Percentiles rank a stretch among this genome's conserved stretches.
These are phyloP conservation scores for Metschnikowia similis DNA, from an alignment of 805 yeast species.

Conservation along the genomic window DNA sequence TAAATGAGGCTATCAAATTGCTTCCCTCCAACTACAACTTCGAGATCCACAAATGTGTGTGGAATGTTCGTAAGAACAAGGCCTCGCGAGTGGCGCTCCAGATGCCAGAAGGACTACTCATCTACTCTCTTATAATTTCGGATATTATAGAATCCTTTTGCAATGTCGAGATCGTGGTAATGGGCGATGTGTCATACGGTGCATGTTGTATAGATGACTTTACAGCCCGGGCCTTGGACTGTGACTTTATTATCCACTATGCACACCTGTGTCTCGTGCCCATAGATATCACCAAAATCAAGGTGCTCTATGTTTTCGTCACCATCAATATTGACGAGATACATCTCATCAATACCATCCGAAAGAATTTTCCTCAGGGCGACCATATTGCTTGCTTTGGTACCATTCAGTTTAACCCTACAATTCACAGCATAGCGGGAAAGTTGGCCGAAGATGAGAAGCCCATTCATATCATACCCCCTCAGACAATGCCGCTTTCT, in stretches of 20 bases:
- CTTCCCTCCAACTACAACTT: constrained; percentile 91
- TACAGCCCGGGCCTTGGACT: constrained; percentile 87
- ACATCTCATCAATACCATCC: constrained; percentile 75
- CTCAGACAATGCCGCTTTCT: constrained; percentile 88
- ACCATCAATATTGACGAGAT: constrained; percentile 83
- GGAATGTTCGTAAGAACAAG: constrained; percentile 74
- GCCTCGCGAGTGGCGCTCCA: constrained; percentile 89
- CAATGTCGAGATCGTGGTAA: constrained; percentile 77
- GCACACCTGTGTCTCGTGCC: constrained; percentile 98
- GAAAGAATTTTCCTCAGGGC: constrained; percentile 62
- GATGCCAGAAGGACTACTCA: constrained; percentile 94
- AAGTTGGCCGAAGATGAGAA: constrained; percentile 50
- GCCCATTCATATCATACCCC: constrained; percentile 66
- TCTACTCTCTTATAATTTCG: constrained; percentile 82
- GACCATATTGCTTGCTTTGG: constrained; percentile 80
- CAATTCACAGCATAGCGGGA: constrained; percentile 73
- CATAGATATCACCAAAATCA: constrained; percentile 83
- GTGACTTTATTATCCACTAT: constrained; percentile 93
- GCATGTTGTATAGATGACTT: constrained; percentile 98
- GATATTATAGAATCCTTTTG: constrained; percentile 94
- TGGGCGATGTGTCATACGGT: constrained; percentile 99
- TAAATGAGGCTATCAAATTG: constrained; percentile 77
- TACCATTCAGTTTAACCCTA: constrained; percentile 95
- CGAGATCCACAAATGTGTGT: constrained; percentile 91
- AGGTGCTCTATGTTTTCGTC: constrained; percentile 92